Evolutionary conservation across 2,329 filamentous ascomycete species (phyloP).

Genomic region (Hypoxylon sp.): DNA sequence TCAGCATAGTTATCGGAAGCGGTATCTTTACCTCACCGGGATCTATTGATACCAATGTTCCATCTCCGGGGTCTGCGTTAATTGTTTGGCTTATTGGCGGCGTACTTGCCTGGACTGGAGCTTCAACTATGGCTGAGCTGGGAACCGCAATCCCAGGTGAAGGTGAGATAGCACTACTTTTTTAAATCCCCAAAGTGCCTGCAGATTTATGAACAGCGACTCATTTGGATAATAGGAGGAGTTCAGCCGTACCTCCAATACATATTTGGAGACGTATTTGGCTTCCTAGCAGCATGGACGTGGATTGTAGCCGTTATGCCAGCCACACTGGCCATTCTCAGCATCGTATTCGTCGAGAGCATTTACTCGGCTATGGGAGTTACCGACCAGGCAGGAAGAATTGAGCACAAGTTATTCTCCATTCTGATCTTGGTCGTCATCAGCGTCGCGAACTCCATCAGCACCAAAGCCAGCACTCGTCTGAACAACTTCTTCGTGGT

Average conservation of each 20-base stretch:
- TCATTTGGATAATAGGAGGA: slow-evolving; percentile 55
- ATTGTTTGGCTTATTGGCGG: slow-evolving; percentile 69
- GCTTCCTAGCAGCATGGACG: slow-evolving; percentile 71
- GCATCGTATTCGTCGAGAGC: slow-evolving; percentile 70
- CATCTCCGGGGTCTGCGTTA: slow-evolving; percentile 66
- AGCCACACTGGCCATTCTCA: slow-evolving; percentile 69
- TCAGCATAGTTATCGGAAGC: slow-evolving; percentile 70
- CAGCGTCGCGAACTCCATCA: slow-evolving; percentile 63
- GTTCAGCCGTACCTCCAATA: slow-evolving; percentile 69
- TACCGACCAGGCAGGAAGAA: slow-evolving; percentile 53
- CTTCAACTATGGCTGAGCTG: slow-evolving; percentile 68
- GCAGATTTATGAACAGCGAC: background rate
- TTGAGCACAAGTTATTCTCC: slow-evolving; percentile 61
- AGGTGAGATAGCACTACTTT: slow-evolving; percentile 51
- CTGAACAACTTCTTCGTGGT: slow-evolving; percentile 65
- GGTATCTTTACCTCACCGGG: slow-evolving; percentile 72
- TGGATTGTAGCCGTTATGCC: slow-evolving; percentile 73
- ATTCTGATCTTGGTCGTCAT: slow-evolving; percentile 57
- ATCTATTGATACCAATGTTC: slow-evolving; percentile 69
- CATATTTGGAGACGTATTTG: slow-evolving; percentile 67
- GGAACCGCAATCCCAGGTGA: slow-evolving; percentile 70
- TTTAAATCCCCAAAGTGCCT: too few species aligned
- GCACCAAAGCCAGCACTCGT: slow-evolving; percentile 62
- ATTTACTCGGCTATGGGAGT: slow-evolving; percentile 62
- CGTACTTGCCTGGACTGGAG: slow-evolving; percentile 70